phyloP scores from a whole-genome alignment of 2,329 filamentous ascomycete genomes.

The Neonectria coccinea region DNA sequence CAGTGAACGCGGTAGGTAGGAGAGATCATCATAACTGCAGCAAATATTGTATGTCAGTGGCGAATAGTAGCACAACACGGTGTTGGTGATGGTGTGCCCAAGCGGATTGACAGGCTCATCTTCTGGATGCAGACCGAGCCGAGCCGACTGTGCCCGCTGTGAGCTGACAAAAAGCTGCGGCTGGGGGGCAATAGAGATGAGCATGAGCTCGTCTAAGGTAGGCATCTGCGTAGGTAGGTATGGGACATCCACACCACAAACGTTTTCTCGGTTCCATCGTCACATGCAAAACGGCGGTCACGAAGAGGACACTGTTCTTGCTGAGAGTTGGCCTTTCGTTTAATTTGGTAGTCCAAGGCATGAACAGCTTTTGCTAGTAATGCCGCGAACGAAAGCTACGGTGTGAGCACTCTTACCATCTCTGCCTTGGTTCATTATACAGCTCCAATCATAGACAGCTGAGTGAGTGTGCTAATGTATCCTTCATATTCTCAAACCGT shows the following conservation, averaged over 20 bases:
- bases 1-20: neutral
- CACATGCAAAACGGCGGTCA: conserved; percentile 22
- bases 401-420: no score
- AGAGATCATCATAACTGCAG: conserved; percentile 20
- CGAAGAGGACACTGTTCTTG: neutral
- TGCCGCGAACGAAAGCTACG: no score
- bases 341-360: neutral
- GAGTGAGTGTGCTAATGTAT: no score
- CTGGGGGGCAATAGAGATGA: conserved; percentile 7
- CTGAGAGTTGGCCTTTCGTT: neutral
- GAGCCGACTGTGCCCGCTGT: conserved; percentile 3
- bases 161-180: conserved; percentile 16
- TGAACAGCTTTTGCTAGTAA: no score
- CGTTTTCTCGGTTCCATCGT: conserved; percentile 6
- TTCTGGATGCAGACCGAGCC: neutral
- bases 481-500: no score
- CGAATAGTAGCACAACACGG: conserved; percentile 2
- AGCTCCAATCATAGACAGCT: no score
- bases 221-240: neutral
- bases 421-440: no score
- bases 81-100: conserved; percentile 6
- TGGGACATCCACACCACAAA: conserved; percentile 4
- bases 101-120: neutral
- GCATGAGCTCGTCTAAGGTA: conserved; percentile 22
- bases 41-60: conserved; percentile 13